phyloP scores from a whole-genome alignment of 371 early-diverging fungal genomes.

The Basidiobolus heterosporus region DNA sequence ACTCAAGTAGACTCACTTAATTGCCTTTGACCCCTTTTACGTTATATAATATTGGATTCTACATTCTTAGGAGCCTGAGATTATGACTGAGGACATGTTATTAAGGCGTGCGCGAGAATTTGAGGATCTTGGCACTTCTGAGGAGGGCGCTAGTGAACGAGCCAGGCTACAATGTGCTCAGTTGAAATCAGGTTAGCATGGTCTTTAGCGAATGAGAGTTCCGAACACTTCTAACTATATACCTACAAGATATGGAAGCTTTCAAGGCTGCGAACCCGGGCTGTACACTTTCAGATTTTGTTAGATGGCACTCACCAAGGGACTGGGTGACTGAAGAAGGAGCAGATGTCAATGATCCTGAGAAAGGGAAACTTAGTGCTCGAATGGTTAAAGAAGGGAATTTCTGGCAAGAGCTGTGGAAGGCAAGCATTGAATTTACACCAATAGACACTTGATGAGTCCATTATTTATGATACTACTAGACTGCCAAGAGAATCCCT shows the following conservation, averaged over 20 bases:
- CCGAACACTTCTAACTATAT: not conserved
- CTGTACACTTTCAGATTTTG: slow-evolving; percentile 67
- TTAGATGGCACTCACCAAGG: slow-evolving; percentile 89
- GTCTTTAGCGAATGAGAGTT: not conserved
- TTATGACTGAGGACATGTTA: slow-evolving; percentile 84
- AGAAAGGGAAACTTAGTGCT: slow-evolving; percentile 39
- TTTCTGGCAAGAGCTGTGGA: slow-evolving; percentile 80
- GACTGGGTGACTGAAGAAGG: slow-evolving; percentile 40
- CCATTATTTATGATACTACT: not conserved
- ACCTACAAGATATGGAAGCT: slow-evolving; percentile 26
- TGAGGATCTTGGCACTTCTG: slow-evolving; percentile 57
- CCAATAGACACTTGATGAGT: not conserved
- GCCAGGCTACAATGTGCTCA: slow-evolving; percentile 67
- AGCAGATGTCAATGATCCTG: slow-evolving; percentile 13
- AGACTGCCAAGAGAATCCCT: slow-evolving; percentile 45
- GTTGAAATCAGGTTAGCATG: slow-evolving; percentile 37
- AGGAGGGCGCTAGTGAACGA: slow-evolving; percentile 48
- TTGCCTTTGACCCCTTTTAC: no score
- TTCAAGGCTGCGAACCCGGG: slow-evolving; percentile 38
- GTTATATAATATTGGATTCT: slow-evolving; percentile 2
- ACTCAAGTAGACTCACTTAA: slow-evolving; percentile 40
- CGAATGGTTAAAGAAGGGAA: slow-evolving; percentile 69
- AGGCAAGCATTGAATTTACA: slow-evolving; percentile 21
- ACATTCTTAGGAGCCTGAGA: slow-evolving; percentile 39
- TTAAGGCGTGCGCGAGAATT: slow-evolving; percentile 55